Base-by-base conservation (phyloP, 495 filamentous ascomycete species). In the Xylaria acuta region DNA sequence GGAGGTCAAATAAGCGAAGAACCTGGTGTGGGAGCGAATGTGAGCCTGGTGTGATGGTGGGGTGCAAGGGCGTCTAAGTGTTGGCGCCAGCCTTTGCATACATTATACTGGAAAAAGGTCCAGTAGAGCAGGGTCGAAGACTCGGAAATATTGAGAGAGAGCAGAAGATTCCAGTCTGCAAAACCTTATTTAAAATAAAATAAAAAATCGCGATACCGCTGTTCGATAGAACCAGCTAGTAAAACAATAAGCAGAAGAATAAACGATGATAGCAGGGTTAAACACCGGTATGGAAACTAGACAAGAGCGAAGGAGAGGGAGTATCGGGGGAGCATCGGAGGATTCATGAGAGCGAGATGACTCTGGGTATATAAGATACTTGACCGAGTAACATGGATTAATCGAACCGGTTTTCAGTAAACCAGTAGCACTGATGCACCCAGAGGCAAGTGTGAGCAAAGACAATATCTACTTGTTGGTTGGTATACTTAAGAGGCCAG, bases 291-390 rank as follows among this genome's bases (percentile, higher is more conserved):
- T 30, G 45, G 43, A 45, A 67, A 51, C 41, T 22, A 58, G 51
- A 64, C 62, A 58, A 56, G 32, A 71, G 71, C 11, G 51, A 67
- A 69, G 49, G 70, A 75, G 51, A 73, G 72, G 77, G 60, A 58
- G 68, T 69, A 78, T 76, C 67, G 64, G 64, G 66, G 71, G 72
- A 75, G 43, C 68, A 73, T 75, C 60, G 63, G 64, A 72, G 67
- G 74, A 74, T 75, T 72, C 71, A 47, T 63, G 69, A 76, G 72
- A 71, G 73, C 53, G 71, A 72, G 73, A 71, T 74, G 70, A 66
- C 71, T 65, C 71, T 78, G 77, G 75, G 75, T 79, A 78, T 75
- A 70, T 68, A 76, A 76, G 76, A 75, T 78, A 74, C 76, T 67
- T 73, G 73, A 53, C 76, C 70, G 73, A 74, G 69, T 73, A 76